A percentile compares a stretch with the other conserved stretches of the same genome.
These are phyloP conservation scores for Pseudogymnoascus sp. DNA, from an alignment of 2,329 filamentous ascomycete species.

Conservation along the genomic window DNA sequence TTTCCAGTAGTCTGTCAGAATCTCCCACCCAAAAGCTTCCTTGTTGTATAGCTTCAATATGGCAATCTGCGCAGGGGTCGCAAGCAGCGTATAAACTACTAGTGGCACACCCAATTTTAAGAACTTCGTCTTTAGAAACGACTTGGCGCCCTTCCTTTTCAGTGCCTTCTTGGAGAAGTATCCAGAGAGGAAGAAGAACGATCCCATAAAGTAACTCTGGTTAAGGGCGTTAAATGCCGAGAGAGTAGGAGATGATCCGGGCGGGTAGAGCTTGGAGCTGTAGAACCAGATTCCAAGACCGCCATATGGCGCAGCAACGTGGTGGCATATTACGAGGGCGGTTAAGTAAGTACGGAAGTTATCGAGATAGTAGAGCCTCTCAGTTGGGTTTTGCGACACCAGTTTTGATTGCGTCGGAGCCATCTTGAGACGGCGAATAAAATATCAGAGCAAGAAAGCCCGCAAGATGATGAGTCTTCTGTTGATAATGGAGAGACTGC, in stretches of 20 bases:
- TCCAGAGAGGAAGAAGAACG: conserved; percentile 14
- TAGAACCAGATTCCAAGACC: conserved; percentile 12
- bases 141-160: not conserved
- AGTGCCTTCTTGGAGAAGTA: conserved; percentile 9
- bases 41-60: conserved; percentile 5
- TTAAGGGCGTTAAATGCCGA: conserved; percentile 13
- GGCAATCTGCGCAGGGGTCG: not conserved
- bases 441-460: not conserved
- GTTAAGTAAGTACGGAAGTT: conserved; percentile 11
- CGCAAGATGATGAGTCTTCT: not conserved
- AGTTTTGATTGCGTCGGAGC: not conserved
- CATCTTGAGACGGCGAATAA: not conserved
- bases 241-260: conserved; percentile 6
- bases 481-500: not conserved
- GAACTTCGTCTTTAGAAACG: conserved; percentile 11
- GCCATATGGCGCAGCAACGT: conserved; percentile 12
- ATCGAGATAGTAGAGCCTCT: not conserved
- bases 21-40: not conserved
- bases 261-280: not conserved
- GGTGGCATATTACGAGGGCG: conserved; percentile 12
- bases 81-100: conserved; percentile 10
- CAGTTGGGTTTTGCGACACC: not conserved
- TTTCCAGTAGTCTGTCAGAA: not conserved
- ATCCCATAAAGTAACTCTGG: conserved; percentile 14
- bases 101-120: conserved; percentile 9